Conservation (phyloP, 331 rosid species). For the Saraca asoca region DNA sequence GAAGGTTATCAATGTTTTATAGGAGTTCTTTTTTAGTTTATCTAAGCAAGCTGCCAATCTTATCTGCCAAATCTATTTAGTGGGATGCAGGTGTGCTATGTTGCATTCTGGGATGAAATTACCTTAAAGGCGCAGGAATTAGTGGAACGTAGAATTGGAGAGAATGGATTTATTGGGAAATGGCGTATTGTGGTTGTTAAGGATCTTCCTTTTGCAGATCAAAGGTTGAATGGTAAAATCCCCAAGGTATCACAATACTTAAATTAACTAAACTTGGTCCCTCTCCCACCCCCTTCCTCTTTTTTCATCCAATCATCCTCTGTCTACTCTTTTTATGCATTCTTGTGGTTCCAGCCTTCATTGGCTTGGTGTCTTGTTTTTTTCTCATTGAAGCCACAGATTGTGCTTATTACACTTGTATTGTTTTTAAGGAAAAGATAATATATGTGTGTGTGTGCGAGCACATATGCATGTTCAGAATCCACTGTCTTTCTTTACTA, state of each 20-base stretch:
- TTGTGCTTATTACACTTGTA: not conserved
- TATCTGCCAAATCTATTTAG: slow-evolving; percentile 44
- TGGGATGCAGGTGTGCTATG: slow-evolving; percentile 88
- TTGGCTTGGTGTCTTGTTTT: no score
- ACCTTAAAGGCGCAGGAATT: slow-evolving; percentile 69
- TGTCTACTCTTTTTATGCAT: not conserved
- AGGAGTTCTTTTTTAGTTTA: slow-evolving; percentile 22
- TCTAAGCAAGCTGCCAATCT: slow-evolving; percentile 37
- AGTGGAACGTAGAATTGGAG: slow-evolving; percentile 59
- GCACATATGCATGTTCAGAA: not conserved
- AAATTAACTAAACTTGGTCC: not conserved
- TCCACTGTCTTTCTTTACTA: not conserved
- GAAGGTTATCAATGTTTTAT: slow-evolving; percentile 57
- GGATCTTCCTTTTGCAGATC: slow-evolving; percentile 91
- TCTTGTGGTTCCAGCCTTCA: not conserved
- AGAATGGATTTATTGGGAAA: slow-evolving; percentile 75
- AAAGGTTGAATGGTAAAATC: slow-evolving; percentile 95
- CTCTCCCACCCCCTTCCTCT: not conserved
- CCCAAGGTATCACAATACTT: slow-evolving; percentile 65
- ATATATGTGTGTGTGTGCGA: not conserved
- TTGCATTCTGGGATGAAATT: slow-evolving; percentile 97
- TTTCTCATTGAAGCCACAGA: not conserved
- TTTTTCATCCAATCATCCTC: not conserved
- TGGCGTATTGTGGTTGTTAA: slow-evolving; percentile 84
- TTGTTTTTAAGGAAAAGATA: slow-evolving; percentile 13